These are phyloP conservation scores for Umbelopsis sp. DNA, from an alignment of 371 early-diverging fungal species.

Conservation along the genomic window DNA sequence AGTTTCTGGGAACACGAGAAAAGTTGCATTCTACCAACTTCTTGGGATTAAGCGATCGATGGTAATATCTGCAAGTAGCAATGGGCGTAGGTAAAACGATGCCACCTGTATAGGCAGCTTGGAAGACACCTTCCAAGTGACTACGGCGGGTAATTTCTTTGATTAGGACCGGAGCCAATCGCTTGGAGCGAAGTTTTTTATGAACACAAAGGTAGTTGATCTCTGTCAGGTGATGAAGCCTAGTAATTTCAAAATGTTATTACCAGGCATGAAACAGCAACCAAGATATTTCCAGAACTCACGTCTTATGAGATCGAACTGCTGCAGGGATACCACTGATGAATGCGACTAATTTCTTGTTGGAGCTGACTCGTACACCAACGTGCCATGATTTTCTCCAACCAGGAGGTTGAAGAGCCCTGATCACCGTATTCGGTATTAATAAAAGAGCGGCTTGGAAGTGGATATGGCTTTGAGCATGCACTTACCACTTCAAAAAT, in stretches of 20 bases:
- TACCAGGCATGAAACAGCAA: no score
- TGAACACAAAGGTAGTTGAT: conserved; percentile 99
- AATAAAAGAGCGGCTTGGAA: neutral
- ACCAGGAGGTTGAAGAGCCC: conserved; percentile 94
- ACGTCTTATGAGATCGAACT: conserved; percentile 72
- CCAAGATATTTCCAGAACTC: conserved; percentile 28
- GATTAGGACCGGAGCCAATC: conserved; percentile 98
- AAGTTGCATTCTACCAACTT: conserved; percentile 95
- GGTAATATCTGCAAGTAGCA: conserved; percentile 86
- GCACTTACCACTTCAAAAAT: conserved; percentile 84
- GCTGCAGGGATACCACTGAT: conserved; percentile 92
- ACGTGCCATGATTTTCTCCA: conserved; percentile 87
- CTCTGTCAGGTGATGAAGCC: conserved; percentile 77
- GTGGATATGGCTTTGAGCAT: no score
- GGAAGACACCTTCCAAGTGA: conserved; percentile 93
- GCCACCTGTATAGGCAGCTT: conserved; percentile 98
- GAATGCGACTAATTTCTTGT: conserved; percentile 91
- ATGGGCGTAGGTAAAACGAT: conserved; percentile 91
- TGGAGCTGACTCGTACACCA: conserved; percentile 87
- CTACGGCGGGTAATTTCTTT: conserved; percentile 97
- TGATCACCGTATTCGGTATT: conserved; percentile 23
- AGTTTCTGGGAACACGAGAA: conserved; percentile 73
- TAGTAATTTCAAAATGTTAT: neutral
- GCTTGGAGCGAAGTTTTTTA: conserved; percentile 93
- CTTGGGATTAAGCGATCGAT: conserved; percentile 91